Percentiles rank a stretch among this genome's conserved stretches.
phyloP scores from a whole-genome alignment of 495 filamentous ascomycete species.

The Penicillium atrosanguineum region DNA sequence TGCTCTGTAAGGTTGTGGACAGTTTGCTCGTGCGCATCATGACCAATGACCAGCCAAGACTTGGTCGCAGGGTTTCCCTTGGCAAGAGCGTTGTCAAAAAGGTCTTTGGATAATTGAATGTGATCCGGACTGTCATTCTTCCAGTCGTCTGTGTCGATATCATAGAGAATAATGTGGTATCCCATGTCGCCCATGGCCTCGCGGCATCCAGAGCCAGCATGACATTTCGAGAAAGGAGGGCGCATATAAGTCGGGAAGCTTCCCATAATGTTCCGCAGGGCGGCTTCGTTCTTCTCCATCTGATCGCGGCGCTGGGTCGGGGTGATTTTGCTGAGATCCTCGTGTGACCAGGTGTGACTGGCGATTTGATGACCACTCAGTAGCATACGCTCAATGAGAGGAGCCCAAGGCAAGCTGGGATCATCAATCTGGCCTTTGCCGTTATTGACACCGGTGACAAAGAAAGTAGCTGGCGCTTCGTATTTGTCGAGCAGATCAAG shows the following conservation, averaged over 20 bases:
- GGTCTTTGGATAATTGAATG: conserved; percentile 73
- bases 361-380: conserved; percentile 76
- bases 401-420: conserved; percentile 51
- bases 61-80: conserved; percentile 39
- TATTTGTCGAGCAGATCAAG: conserved; percentile 67
- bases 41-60: conserved; percentile 66
- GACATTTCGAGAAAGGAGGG: conserved; percentile 76
- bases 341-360: conserved; percentile 83
- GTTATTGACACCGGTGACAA: conserved; percentile 72
- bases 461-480: conserved; percentile 72
- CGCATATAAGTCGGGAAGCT: conserved; percentile 85
- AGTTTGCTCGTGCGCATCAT: conserved; percentile 76
- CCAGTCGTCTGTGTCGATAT: conserved; percentile 80
- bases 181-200: conserved; percentile 61
- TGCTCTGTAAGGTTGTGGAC: conserved; percentile 75
- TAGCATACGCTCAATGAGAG: conserved; percentile 67
- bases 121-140: conserved; percentile 54
- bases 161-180: conserved; percentile 73
- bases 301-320: conserved; percentile 58
- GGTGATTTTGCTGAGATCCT: conserved; percentile 62
- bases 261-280: conserved; percentile 74
- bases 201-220: conserved; percentile 53
- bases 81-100: conserved; percentile 57
- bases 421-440: conserved; percentile 71
- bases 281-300: conserved; percentile 77